Evolutionary conservation across 2,329 filamentous ascomycete species (phyloP), one percentile per base, ranked within the genome.

Genomic region (Colletotrichum eremochloae): DNA sequence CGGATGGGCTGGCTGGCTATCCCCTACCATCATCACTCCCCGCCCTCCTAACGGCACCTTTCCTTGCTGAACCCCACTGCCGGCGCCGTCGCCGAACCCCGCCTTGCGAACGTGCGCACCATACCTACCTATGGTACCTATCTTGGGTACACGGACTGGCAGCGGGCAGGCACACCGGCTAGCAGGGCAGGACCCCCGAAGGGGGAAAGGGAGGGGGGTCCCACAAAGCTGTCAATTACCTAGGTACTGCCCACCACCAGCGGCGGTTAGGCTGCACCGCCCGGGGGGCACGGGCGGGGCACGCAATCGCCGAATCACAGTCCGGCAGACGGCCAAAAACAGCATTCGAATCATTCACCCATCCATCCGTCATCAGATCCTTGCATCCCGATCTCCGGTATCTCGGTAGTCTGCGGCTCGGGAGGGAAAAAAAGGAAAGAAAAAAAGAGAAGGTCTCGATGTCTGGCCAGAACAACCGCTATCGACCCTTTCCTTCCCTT

Each of bases 321-420:
- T 36, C 33, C 46, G 40, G 66, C 60, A 72, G 66, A 69, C 66
- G 61, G 69, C 69, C 69, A 63, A 72, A 72, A 72, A 60, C 53
- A 72, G 69, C 69, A 72, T 72, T 53, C 56, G 38, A 69, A 38
- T 52, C 53, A 9, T n/a, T 31, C 11, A 38, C 20, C 20, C 33
- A 7, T 38, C 52, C 29, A 18, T 31, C 8, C 15, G 3, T 20
- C 44, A n/a, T 46, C 24, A 24, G 24, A n/a, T 11, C 52, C 66
- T 61, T 61, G 69, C 69, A 72, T 24, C 48, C 60, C 62, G 62
- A 53, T 15, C 50, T 55, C 62, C 36, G 31, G 29, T 53, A n/a
- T 55, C 50, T 42, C 60, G 8, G 18, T 12, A 42, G 14, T 63
- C 57, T 33, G 33, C 36, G 61, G 29, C 60, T 11, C 5, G 44